phyloP scores from a whole-genome alignment of 805 yeast genomes.

The Kuraishia floccosa region DNA sequence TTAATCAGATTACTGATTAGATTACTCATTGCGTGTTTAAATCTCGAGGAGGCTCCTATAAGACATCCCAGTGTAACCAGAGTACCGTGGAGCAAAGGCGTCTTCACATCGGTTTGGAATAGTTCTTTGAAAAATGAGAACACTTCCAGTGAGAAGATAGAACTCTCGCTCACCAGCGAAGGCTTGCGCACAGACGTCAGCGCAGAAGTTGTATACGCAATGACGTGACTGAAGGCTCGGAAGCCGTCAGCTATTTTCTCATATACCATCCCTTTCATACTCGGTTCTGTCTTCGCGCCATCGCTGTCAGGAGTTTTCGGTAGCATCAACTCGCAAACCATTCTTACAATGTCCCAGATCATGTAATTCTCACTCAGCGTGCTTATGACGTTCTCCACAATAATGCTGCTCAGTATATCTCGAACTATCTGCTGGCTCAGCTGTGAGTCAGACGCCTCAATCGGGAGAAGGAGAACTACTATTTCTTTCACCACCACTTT shows the following conservation, averaged over 20 bases:
- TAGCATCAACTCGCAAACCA: constrained; percentile 7
- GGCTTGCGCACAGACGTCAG: constrained; percentile 4
- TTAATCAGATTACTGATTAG: constrained; percentile 12
- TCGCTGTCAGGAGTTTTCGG: constrained; percentile 2
- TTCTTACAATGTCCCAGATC: constrained; percentile 28
- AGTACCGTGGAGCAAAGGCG: constrained; percentile 8
- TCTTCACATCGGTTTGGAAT: constrained; percentile 6
- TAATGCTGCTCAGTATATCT: constrained; percentile 28
- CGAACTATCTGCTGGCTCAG: constrained; percentile 25
- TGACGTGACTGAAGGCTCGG: constrained; percentile 11
- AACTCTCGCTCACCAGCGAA: neutral
- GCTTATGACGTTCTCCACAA: constrained; percentile 26
- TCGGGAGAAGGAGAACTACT: constrained; percentile 24
- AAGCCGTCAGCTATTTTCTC: constrained; percentile 6
- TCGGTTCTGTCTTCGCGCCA: neutral
- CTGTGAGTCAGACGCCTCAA: constrained; percentile 25
- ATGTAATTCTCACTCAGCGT: constrained; percentile 41
- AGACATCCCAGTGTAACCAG: constrained; percentile 4
- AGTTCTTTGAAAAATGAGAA: constrained; percentile 11
- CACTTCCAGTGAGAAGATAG: constrained; percentile 6
- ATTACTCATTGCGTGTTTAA: constrained; percentile 14
- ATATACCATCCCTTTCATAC: constrained; percentile 1
- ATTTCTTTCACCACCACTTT: constrained; percentile 22
- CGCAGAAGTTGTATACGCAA: constrained; percentile 18
- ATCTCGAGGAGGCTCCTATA: constrained; percentile 7